Conservation (phyloP, 1,284 basidiomycete species). For the Psilocybe mexicana region DNA sequence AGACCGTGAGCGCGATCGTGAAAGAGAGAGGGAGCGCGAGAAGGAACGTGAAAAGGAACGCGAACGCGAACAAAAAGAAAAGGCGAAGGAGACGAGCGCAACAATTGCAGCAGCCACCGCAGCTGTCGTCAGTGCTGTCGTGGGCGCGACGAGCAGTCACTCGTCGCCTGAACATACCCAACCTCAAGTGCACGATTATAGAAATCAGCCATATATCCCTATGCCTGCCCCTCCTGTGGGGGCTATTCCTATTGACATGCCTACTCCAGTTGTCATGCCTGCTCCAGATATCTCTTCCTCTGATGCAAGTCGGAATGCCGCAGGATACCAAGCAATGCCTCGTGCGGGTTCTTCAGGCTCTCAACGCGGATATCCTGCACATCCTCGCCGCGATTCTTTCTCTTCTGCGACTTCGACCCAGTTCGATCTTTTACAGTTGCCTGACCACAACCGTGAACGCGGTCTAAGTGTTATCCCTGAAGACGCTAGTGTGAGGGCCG, state of each 20-base stretch:
- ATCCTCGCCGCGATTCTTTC: constrained; percentile 11
- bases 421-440: constrained; percentile 20
- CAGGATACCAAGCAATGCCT: constrained; percentile 6
- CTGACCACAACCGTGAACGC: constrained; percentile 9
- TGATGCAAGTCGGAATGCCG: background rate
- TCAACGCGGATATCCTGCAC: constrained; percentile 3
- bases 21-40: constrained; percentile 13
- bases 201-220: constrained; percentile 21
- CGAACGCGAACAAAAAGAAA: constrained; percentile 14
- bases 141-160: constrained; percentile 14
- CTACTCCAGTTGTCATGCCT: constrained; percentile 16
- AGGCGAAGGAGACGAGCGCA: constrained; percentile 11
- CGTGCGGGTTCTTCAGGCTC: constrained; percentile 13
- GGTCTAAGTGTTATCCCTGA: constrained; percentile 24
- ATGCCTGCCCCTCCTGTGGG: constrained; percentile 26
- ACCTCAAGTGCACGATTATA: constrained; percentile 4
- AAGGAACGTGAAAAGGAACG: constrained; percentile 10
- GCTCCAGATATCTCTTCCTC: constrained; percentile 2
- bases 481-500: constrained; percentile 14
- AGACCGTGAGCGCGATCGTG: constrained; percentile 14
- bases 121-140: constrained; percentile 13
- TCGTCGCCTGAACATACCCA: background rate
- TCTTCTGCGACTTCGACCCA: constrained; percentile 15
- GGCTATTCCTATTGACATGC: constrained; percentile 4
- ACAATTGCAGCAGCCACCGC: constrained; percentile 13